These are phyloP conservation scores for Coniferiporia weirii DNA, from an alignment of 1,284 basidiomycete species.

Conservation along the genomic window DNA sequence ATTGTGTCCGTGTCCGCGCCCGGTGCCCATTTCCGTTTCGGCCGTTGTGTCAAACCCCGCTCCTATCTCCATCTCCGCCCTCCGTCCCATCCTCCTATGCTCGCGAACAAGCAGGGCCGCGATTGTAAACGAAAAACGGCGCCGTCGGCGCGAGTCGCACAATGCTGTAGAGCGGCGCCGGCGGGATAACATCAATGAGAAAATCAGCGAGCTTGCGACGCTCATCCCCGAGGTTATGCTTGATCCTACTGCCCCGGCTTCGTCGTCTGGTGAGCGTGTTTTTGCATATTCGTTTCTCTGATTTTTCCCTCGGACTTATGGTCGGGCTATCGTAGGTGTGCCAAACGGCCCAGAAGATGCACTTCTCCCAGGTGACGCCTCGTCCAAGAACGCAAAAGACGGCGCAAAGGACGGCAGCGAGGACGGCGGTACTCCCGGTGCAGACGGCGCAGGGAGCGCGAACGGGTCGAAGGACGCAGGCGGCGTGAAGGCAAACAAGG, in stretches of 20 bases:
- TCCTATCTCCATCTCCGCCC: too few relatives aligned
- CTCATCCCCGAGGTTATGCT: conserved; percentile 82
- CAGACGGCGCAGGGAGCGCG: conserved; percentile 1
- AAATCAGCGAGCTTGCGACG: conserved; percentile 83
- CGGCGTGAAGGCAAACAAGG: conserved; percentile 80
- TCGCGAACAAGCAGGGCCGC: conserved; percentile 28
- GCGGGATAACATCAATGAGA: conserved; percentile 91
- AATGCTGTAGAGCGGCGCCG: conserved; percentile 87
- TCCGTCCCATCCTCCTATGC: neutral
- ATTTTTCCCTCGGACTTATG: too few relatives aligned
- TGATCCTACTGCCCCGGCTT: conserved; percentile 46
- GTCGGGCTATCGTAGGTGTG: too few relatives aligned
- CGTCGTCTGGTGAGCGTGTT: conserved; percentile 3
- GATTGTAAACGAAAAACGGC: conserved; percentile 69
- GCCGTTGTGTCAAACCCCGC: too few relatives aligned
- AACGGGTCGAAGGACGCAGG: conserved; percentile 32
- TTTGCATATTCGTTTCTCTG: neutral
- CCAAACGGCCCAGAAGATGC: too few relatives aligned
- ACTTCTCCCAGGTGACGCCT: too few relatives aligned
- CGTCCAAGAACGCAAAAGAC: neutral
- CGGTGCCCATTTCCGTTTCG: too few relatives aligned
- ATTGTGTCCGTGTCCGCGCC: too few relatives aligned
- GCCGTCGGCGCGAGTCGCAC: conserved; percentile 77
- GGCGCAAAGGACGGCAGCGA: conserved; percentile 2
- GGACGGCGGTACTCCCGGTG: conserved; percentile 8